Base-by-base conservation (phyloP, 495 filamentous ascomycete species). In the Penicillium dipodomyicola region DNA sequence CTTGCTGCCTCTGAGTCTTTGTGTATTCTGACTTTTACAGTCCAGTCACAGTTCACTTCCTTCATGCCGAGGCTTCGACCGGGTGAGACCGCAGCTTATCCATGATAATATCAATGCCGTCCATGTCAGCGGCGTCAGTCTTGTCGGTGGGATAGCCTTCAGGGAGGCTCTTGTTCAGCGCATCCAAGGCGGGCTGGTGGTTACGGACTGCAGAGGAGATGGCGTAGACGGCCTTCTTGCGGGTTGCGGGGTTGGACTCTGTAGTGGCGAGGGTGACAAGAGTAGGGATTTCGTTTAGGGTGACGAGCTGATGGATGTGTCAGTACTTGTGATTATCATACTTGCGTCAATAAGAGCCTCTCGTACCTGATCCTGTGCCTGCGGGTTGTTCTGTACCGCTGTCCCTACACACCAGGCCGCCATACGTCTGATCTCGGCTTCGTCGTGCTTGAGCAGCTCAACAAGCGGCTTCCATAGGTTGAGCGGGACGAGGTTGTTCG, bases 341-440 rank as follows among this genome's bases (percentile, higher is more conserved):
- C 45, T 7, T 27, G n/a, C 22, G 10, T 22, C 23, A 35, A 40
- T 52, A 14, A 17, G 25, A n/a, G 20, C 4, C 4, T 12, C 9
- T 67, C 77, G 58, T 73, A 82, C 80, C 60, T 82, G 83, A 72
- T 92, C 87, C 70, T 98, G 94, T 17, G 81, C 82, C 68, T 86
- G 88, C 29, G 79, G 77, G 67, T 98, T 97, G 69, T 98, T 98
- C 79, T 97, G 91, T 53, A 97, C 95, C 3, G 95, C 93, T 5
- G 92, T 96, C 27, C 89, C 90, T 30, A 90, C 77, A 76, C 92
- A 96, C 92, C 92, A 96, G 2, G 92, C 91, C 0, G 94, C 92
- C 80, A 89, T 88, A 42, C 75, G 80, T 54, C 91, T 78, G 63
- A 96, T 76, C 42, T 92, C 87, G 0, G 73, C 62, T 61, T 96